Evolutionary conservation across 768 basidiomycete species (phyloP).

Genomic region (Xerocomellus intermedius): DNA sequence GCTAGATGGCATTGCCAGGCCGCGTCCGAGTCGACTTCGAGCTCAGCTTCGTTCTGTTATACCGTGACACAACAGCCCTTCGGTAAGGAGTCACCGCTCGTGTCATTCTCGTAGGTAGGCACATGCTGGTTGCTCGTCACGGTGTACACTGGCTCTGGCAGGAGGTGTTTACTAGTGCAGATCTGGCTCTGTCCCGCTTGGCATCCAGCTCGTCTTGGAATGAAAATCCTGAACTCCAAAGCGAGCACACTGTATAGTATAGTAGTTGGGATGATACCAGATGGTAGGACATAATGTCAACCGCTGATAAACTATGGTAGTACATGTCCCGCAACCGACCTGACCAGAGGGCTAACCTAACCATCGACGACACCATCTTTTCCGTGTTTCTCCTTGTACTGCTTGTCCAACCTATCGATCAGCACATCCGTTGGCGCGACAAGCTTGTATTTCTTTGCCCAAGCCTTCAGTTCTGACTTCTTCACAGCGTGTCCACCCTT

Average conservation of each 20-base stretch:
- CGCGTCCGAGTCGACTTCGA: conserved; percentile 88
- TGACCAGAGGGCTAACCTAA: not conserved
- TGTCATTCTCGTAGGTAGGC: too few species aligned
- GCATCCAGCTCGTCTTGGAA: too few species aligned
- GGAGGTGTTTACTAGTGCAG: too few species aligned
- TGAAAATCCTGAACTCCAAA: not conserved
- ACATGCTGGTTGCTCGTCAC: too few species aligned
- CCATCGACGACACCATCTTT: not conserved
- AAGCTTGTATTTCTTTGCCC: conserved; percentile 1
- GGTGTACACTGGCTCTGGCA: too few species aligned
- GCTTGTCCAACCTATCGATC: not conserved
- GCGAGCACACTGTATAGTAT: not conserved
- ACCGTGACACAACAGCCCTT: too few species aligned
- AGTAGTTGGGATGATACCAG: not conserved
- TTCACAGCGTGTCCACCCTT: conserved; percentile 2
- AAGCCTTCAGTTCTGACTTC: conserved; percentile 3
- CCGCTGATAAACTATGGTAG: not conserved
- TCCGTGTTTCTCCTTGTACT: not conserved
- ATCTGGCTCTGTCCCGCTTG: not conserved
- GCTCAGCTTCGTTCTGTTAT: conserved; percentile 96
- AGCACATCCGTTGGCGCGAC: not conserved
- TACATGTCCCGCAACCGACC: too few species aligned
- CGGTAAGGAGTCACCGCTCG: too few species aligned
- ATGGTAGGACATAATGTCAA: too few species aligned
- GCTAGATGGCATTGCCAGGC: too few species aligned